These are phyloP conservation scores for Zostera marina DNA, from an alignment of 116 monocot species.

Conservation along the genomic window DNA sequence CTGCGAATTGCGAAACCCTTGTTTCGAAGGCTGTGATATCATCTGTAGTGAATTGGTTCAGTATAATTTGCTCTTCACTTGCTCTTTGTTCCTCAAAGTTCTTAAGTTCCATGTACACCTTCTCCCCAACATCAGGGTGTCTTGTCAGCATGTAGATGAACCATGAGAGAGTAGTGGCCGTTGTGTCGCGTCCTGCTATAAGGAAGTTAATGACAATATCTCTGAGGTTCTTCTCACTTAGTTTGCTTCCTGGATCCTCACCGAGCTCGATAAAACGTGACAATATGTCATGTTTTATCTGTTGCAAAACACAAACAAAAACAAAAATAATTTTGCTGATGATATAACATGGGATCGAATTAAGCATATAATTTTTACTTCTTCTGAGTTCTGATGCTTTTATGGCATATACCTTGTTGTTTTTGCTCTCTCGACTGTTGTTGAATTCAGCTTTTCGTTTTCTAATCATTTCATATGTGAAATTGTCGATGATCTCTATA, in stretches of 20 bases:
- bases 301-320: background rate
- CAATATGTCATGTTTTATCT: conserved; percentile 51
- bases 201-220: conserved; percentile 94
- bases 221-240: conserved; percentile 64
- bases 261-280: conserved; percentile 83
- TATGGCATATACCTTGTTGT: conserved; percentile 22
- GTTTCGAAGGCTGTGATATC: conserved; percentile 22
- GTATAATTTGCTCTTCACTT: conserved; percentile 26
- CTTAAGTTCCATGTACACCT: conserved; percentile 45
- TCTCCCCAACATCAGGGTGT: conserved; percentile 25
- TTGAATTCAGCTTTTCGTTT: conserved; percentile 25
- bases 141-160: conserved; percentile 68
- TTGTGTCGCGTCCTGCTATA: conserved; percentile 83
- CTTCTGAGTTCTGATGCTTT: too few relatives aligned
- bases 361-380: background rate
- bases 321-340: background rate
- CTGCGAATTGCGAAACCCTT: conserved; percentile 41
- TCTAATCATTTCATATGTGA: conserved; percentile 25
- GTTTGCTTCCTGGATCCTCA: conserved; percentile 23
- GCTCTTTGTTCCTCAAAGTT: conserved; percentile 40
- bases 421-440: conserved; percentile 5
- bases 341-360: too few relatives aligned
- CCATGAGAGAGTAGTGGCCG: conserved; percentile 84
- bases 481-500: conserved; percentile 22
- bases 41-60: conserved; percentile 4